Evolutionary conservation across 2,329 filamentous ascomycete genomes (phyloP), one percentile per base, ranked within the genome.

Genomic region (Exophiala xenobiotica): DNA sequence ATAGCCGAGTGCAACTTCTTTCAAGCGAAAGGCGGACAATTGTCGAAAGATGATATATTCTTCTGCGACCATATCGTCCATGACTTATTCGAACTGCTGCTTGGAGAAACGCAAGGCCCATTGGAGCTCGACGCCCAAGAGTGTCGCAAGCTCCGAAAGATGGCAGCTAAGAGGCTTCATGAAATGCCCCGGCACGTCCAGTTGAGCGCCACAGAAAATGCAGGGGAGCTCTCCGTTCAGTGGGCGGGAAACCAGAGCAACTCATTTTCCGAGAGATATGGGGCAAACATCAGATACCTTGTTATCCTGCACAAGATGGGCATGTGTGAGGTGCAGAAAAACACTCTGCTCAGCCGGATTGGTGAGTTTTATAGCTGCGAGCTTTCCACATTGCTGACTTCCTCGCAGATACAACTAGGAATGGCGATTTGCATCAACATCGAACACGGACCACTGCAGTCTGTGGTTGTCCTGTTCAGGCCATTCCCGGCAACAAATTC

Each of bases 31-130:
- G 38, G 31, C 35, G 19, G 23, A 11, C 16, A 29, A 3, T 3
- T 40, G 8, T 5, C 9, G 2, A 14, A 38, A 18, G 19, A 24
- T n/a, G 44, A 45, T 11, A 48, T 26, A 14, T 58, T 58, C 39
- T 45, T 48, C 16, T 58, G 55, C 31, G 55, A 58, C 33, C 53
- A 58, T 46, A 42, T 50, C 6, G 35, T 56, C 5, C 44, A 56
- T n/a, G 53, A 58, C 18, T 24, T 58, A 8, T 39, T 56, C 11
- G 53, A 48, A 33, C 11, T 20, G 3, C 40, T 48, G 18, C 40
- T 56, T 12, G 19, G 31, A n/a, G 45, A 53, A 39, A 16, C 53
- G 11, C 29, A 33, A 9, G 27, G 7, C 6, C 44, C 44, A 4
- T 38, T 56, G 12, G 41, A 19, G 12, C 31, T 54, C 6, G 27